These are phyloP conservation scores for Alternaria brassicae DNA, from an alignment of 2,329 filamentous ascomycete genomes.

Conservation along the genomic window DNA sequence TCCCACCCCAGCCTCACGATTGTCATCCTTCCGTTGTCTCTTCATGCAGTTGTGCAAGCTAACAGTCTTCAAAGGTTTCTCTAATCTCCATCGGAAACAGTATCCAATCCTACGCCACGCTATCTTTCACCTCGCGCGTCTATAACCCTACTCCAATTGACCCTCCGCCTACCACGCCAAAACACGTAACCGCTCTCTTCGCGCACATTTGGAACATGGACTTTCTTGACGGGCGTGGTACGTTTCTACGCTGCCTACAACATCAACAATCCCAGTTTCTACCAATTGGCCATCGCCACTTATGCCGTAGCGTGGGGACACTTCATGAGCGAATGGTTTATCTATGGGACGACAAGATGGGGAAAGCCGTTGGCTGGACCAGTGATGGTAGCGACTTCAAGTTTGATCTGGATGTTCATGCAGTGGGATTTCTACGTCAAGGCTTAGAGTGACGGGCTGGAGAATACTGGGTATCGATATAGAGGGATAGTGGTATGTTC, in stretches of 20 bases:
- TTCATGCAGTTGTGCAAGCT: not conserved
- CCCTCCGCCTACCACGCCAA: constrained; percentile 48
- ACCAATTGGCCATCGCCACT: constrained; percentile 81
- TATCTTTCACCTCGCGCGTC: constrained; percentile 83
- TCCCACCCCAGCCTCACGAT: not conserved
- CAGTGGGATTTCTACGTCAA: constrained; percentile 75
- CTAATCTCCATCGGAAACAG: constrained; percentile 84
- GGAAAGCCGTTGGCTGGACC: constrained; percentile 66
- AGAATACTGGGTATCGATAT: not conserved
- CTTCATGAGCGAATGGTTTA: constrained; percentile 73
- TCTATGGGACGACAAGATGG: constrained; percentile 78
- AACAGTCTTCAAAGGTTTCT: constrained; percentile 67
- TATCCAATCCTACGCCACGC: constrained; percentile 80
- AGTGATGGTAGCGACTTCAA: constrained; percentile 63
- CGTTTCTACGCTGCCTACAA: constrained; percentile 86
- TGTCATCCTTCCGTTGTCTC: not conserved
- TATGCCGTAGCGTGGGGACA: constrained; percentile 73
- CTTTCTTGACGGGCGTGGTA: constrained; percentile 76
- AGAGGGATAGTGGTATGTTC: not conserved
- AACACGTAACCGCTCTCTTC: constrained; percentile 75
- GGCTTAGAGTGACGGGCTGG: constrained; percentile 4
- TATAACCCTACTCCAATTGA: constrained; percentile 70
- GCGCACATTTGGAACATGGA: constrained; percentile 88
- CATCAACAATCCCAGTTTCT: constrained; percentile 73
- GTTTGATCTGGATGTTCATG: constrained; percentile 66